Evolutionary conservation across 2,329 filamentous ascomycete species (phyloP), one percentile per base, ranked within the genome.

Genomic region (Clonostachys rosea): DNA sequence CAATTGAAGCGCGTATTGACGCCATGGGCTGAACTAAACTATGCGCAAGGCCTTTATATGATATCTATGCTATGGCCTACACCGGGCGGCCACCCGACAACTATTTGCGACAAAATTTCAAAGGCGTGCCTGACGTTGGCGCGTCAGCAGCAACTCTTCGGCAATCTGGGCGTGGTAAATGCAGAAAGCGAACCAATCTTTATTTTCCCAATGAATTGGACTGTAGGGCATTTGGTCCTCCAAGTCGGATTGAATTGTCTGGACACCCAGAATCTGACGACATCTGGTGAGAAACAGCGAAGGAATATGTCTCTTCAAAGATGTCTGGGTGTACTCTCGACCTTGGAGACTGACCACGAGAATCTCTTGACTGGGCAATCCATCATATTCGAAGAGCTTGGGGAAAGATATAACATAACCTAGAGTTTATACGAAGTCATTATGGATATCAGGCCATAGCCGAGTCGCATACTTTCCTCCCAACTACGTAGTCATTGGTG

Each of bases 41-140:
- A 50, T 34, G 40, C 46, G 14, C 46, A 48, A 7, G 46, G 43
- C 4, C 18, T 50, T 13, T 42, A 42, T 37, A 17, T 44, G 24
- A 18, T 50, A 11, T 50, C 49, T 8, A 34, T 41, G 34, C 37
- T 50, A 5, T 50, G 46, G 46, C 46, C 49, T 7, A 46, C 46
- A 18, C 42, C 49, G 10, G 49, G 43, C 11, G 43, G 43, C 9
- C 24, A 30, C 4, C 43, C 43, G 6, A 5, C 11, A 8, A 17
- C 33, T 37, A 24, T 45, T 6, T 45, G 46, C 14, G 34, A 42
- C 5, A 43, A 45, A 2, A 40, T 48, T 9, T 48, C 36, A 30
- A 47, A 34, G 5, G 40, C 44, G 24, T 17, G 10, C 16, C 18
- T 20, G 5, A 17, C 16, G 11, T 20, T 39, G 24, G n/a, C 35